phyloP scores from a whole-genome alignment of 2,329 filamentous ascomycete genomes.

The Penicillium sp. region DNA sequence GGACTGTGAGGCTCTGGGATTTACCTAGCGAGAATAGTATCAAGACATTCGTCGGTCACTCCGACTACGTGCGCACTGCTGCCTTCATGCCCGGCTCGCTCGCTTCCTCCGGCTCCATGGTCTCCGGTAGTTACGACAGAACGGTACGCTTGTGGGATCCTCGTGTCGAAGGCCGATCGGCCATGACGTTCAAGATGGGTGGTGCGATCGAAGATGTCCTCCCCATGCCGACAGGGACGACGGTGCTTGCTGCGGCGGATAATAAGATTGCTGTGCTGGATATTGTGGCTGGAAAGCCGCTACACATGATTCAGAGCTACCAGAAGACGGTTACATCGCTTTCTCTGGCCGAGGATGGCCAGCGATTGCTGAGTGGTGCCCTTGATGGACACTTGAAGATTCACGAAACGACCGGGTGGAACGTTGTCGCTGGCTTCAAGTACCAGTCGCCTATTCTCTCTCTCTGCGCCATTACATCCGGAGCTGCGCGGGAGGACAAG shows the following conservation, averaged over 20 bases:
- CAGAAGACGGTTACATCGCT: conserved; percentile 96
- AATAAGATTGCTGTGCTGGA: conserved; percentile 91
- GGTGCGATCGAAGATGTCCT: conserved; percentile 88
- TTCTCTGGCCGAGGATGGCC: conserved; percentile 77
- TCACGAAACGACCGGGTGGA: conserved; percentile 93
- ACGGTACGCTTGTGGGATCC: conserved; percentile 95
- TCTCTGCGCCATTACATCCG: conserved; percentile 73
- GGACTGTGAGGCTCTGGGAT: conserved; percentile 93
- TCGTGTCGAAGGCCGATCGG: conserved; percentile 68
- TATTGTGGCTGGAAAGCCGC: conserved; percentile 84
- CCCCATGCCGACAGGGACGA: conserved; percentile 83
- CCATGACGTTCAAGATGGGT: conserved; percentile 95
- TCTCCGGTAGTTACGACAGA: conserved; percentile 92
- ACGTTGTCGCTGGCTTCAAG: conserved; percentile 92
- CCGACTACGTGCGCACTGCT: conserved; percentile 89
- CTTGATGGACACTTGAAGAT: conserved; percentile 97
- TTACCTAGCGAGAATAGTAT: conserved; percentile 78
- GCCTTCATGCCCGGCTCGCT: conserved; percentile 75
- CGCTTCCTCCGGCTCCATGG: conserved; percentile 71
- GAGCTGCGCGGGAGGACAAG: conserved; percentile 76
- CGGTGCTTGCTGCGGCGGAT: conserved; percentile 80
- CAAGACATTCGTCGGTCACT: conserved; percentile 81
- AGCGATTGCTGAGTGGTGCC: conserved; percentile 82
- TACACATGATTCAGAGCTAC: conserved; percentile 88
- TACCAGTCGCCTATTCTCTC: conserved; percentile 91